These are phyloP conservation scores for Avicennia marina DNA, from an alignment of 257 asterid species.

Conservation along the genomic window DNA sequence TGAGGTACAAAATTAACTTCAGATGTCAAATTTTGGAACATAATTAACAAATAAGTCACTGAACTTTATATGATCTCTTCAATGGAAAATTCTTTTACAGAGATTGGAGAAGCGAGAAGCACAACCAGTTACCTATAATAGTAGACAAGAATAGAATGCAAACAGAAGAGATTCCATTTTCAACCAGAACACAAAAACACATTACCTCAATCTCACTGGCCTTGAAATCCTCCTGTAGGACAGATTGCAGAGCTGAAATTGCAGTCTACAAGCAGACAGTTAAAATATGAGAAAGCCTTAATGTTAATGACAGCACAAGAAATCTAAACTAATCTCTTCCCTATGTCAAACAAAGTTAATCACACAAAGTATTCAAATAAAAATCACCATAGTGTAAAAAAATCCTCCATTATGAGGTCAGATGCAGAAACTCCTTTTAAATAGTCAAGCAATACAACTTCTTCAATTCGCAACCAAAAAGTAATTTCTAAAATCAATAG, in stretches of 20 bases:
- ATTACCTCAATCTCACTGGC: conserved; percentile 98
- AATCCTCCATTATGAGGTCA: not conserved
- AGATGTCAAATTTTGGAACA: not conserved
- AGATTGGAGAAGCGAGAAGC: no score
- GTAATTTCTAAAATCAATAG: not conserved
- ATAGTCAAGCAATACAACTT: not conserved
- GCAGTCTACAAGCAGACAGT: conserved; percentile 53
- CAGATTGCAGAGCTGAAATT: conserved; percentile 92
- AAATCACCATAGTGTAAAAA: not conserved
- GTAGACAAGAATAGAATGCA: no score
- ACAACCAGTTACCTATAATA: no score
- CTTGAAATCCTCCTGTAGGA: conserved; percentile 96
- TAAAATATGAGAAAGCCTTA: conserved; percentile 9
- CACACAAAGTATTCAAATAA: not conserved
- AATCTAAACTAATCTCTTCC: not conserved
- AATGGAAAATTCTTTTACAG: no score
- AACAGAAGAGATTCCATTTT: not conserved
- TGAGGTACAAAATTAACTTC: no score
- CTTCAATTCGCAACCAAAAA: not conserved
- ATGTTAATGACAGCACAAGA: not conserved
- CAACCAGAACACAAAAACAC: not conserved
- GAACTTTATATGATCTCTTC: not conserved
- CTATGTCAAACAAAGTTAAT: not conserved
- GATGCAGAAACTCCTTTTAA: not conserved
- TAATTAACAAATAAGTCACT: not conserved